These are phyloP conservation scores for Chalciporus pseudorubinellus DNA, from an alignment of 768 basidiomycete species.

Conservation along the genomic window DNA sequence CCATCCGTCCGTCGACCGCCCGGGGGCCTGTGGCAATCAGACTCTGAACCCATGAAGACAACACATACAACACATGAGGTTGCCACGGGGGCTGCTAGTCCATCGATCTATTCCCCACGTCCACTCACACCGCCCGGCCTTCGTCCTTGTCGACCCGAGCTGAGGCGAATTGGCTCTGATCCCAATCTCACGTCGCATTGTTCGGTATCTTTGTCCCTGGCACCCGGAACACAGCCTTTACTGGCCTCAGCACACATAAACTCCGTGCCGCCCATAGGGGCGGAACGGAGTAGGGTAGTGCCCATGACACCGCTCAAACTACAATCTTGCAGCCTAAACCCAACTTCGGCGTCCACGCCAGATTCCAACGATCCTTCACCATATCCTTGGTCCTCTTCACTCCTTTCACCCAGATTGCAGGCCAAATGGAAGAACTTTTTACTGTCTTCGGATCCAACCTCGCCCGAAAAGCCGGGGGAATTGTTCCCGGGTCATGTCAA, in stretches of 20 bases:
- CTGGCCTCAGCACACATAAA: slow-evolving; percentile 20
- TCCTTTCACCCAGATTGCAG: slow-evolving; percentile 2
- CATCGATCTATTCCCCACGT: not conserved
- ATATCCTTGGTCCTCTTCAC: slow-evolving; percentile 10
- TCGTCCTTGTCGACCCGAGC: slow-evolving; percentile 6
- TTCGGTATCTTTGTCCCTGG: slow-evolving; percentile 23
- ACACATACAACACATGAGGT: not conserved
- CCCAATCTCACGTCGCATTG: slow-evolving; percentile 1
- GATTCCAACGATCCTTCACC: not conserved
- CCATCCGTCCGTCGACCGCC: slow-evolving; percentile 19
- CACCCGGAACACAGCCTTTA: slow-evolving; percentile 28
- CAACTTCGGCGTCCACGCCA: not conserved
- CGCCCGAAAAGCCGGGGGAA: not conserved
- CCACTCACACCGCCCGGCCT: slow-evolving; percentile 22
- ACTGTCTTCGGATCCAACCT: not conserved
- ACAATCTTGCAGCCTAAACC: slow-evolving; percentile 1
- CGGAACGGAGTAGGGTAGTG: slow-evolving; percentile 27
- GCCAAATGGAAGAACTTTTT: slow-evolving; percentile 4
- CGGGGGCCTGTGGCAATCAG: slow-evolving; percentile 20
- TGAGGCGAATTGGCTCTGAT: slow-evolving; percentile 8
- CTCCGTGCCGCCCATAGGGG: slow-evolving; percentile 27
- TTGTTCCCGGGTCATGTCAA: not conserved
- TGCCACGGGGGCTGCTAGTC: not conserved
- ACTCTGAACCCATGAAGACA: slow-evolving; percentile 5
- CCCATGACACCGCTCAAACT: slow-evolving; percentile 16